Percentiles rank a stretch among this genome's conserved stretches.
phyloP scores from a whole-genome alignment of 306 rosid species.

The Astragalus membranaceus region DNA sequence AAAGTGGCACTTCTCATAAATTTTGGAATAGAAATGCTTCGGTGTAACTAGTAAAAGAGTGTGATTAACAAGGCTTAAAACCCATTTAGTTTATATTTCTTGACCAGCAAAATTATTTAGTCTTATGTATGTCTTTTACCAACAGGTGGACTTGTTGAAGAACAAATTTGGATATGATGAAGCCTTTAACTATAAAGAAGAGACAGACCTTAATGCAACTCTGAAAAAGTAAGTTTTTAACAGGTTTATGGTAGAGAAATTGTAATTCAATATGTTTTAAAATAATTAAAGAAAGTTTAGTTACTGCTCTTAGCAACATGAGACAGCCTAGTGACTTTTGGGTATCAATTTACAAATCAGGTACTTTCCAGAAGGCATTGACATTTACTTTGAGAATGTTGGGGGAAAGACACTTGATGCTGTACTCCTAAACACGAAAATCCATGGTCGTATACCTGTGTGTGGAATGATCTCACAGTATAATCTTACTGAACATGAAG shows the following conservation, averaged over 20 bases:
- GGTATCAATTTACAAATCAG: background rate
- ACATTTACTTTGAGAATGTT: conserved; percentile 31
- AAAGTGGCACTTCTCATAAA: background rate
- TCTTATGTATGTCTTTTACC: background rate
- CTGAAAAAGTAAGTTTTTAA: conserved; percentile 38
- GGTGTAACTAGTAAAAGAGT: background rate
- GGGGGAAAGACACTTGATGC: conserved; percentile 36
- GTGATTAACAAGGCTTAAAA: background rate
- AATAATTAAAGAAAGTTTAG: background rate
- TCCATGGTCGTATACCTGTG: conserved; percentile 15
- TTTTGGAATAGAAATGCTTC: background rate
- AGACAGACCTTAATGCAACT: conserved; percentile 44
- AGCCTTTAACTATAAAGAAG: conserved; percentile 69
- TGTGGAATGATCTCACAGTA: conserved; percentile 39
- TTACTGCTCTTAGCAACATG: background rate
- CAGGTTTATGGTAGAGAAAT: background rate
- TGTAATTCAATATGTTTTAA: background rate
- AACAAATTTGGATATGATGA: conserved; percentile 31
- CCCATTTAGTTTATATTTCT: background rate
- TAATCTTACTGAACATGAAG: conserved; percentile 24
- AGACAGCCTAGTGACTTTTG: background rate
- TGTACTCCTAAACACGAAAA: conserved; percentile 25
- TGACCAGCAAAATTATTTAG: background rate
- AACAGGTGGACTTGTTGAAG: conserved; percentile 24
- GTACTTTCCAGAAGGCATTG: conserved; percentile 31